phyloP scores from a whole-genome alignment of 768 basidiomycete species.

The Wakefieldia striispora region DNA sequence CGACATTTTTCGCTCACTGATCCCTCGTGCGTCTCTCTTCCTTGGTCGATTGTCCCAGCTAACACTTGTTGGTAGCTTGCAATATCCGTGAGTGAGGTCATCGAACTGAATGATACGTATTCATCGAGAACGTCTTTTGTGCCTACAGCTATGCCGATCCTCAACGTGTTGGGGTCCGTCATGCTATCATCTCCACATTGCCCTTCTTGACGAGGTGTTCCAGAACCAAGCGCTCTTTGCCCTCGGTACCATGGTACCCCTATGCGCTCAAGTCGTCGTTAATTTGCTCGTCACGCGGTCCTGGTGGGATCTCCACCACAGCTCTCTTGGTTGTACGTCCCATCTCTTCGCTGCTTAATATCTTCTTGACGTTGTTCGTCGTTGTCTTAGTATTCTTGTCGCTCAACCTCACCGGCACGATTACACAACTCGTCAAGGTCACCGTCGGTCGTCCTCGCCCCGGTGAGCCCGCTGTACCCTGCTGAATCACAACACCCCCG shows the following conservation, averaged over 20 bases:
- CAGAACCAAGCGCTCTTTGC: slow-evolving; percentile 42
- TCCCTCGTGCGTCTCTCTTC: slow-evolving; percentile 52
- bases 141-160: slow-evolving; percentile 55
- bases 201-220: not conserved
- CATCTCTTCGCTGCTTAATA: not conserved
- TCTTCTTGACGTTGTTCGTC: not conserved
- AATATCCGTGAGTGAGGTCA: slow-evolving; percentile 34
- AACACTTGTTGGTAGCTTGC: slow-evolving; percentile 29
- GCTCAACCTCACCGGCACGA: slow-evolving; percentile 67
- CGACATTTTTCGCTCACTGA: slow-evolving; percentile 78
- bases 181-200: not conserved
- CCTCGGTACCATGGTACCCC: slow-evolving; percentile 52
- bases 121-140: not conserved
- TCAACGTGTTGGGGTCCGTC: slow-evolving; percentile 60
- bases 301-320: slow-evolving; percentile 87
- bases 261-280: slow-evolving; percentile 62
- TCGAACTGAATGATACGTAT: too few species aligned
- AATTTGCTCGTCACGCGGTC: slow-evolving; percentile 71
- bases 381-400: slow-evolving; percentile 56
- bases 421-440: slow-evolving; percentile 82
- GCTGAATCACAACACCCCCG: not conserved
- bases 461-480: slow-evolving; percentile 38
- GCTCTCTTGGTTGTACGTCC: slow-evolving; percentile 34
- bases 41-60: slow-evolving; percentile 3
- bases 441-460: slow-evolving; percentile 89